Base-by-base conservation (phyloP, 306 rosid species). In the Castanopsis chinensis region DNA sequence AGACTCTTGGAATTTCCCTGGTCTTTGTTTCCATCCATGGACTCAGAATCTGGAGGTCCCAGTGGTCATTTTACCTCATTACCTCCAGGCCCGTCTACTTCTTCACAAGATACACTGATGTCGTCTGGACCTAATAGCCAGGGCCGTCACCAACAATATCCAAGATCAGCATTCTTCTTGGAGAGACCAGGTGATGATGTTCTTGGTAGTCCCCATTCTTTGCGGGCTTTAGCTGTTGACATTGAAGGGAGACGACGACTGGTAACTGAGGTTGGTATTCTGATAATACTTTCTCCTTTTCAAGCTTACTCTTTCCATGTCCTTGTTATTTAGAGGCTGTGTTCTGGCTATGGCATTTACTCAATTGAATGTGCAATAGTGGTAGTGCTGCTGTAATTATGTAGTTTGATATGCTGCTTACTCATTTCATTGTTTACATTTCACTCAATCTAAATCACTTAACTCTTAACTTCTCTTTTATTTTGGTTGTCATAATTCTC, bases 211-310 rank as follows among this genome's bases (percentile, higher is more conserved):
- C 83, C 94, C 7, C 91, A 80, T 76, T 86, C 97, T 70, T 70
- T 90, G 74, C 86, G 90, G 73, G 82, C 85, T 55, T 86, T 93
- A 79, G 87, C 91, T 65, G 88, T 86, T 72, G 98, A 90, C 82
- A 86, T 84, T 75, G 97, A 93, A 33, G 97, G 97, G 78, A 93
- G 98, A 73, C 97, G 93, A 37, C 87, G 94, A 56, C 86, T 91
- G 54, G 79, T 93, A 86, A 88, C 94, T 73, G 97, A 91, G 98
- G 98, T 93, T 84, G 78, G 78, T 49, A 54, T 74, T 75, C 51
- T 65, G 41, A 32, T 59, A 61, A 69, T 82, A 68, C 74, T 83
- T 70, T 71, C 37, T 45, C 25, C 69, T 77, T 73, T 57, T 71
- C 32, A n/a, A 37, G 68, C 74, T 59, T n/a, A 54, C 56, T 69